Base-by-base conservation (phyloP, 2,329 filamentous ascomycete genomes). In the Grosmannia huntii region DNA sequence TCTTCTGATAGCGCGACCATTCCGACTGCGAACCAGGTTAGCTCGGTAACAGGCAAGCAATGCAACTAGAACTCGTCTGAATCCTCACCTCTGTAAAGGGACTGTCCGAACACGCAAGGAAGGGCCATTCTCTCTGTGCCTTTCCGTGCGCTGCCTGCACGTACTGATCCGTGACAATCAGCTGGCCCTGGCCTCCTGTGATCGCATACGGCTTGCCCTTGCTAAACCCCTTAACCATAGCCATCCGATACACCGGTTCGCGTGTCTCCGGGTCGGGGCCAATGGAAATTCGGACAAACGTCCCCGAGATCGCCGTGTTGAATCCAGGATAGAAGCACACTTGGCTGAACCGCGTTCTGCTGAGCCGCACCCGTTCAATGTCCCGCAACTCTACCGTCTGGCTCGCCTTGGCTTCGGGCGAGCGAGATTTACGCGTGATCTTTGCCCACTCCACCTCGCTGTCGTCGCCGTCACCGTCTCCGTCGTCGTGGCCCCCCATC, bases 291-390 rank as follows among this genome's bases (percentile, higher is more conserved):
- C 94, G 88, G 44, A 86, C 86, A 69, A 87, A 99, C 70, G 90
- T 95, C 56, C 90, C 90, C 19, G 78, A 83, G 66, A 96, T 87
- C 33, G 87, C 80, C 10, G 87, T 75, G 58, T 95, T 88, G 64
- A 99, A 96, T 4, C 86, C 86, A 12, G 94, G 94, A 65, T 91
- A 92, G 74, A 95, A 96, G 77, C 90, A 96, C 58, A 96, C 87
- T 66, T 92, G 84, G 7, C 87, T 86, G 69, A 99, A 96, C 67
- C 90, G 88, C 64, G 82, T 87, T 62, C 94, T 83, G 55, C 91
- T 89, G 60, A 99, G 81, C 59, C 90, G 84, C 57, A 92, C 83
- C 55, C 89, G 83, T 68, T 97, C 87, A 63, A 92, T 84, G 69
- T 97, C 90, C n/a, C 79, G 80, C 23, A 96, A 75, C 41, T 87